A percentile compares a stretch with the other conserved stretches of the same genome.
Evolutionary conservation across 257 asterid genomes (phyloP).

Genomic region (Catharanthus roseus): DNA sequence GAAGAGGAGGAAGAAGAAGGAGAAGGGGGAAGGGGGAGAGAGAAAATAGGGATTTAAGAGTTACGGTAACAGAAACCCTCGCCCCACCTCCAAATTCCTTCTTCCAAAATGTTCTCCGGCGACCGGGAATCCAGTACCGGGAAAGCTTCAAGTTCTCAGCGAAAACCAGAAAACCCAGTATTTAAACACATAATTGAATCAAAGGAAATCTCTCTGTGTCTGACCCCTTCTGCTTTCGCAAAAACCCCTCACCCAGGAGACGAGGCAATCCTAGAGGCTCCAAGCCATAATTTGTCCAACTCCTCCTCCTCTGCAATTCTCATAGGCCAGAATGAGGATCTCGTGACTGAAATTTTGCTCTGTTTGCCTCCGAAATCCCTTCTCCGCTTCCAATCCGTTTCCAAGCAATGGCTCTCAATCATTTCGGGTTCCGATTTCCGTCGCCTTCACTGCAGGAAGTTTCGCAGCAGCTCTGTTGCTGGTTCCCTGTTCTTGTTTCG

Average conservation of each 20-base stretch:
- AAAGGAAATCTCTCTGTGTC: not conserved
- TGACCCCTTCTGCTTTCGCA: not conserved
- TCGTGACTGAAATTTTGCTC: conserved; percentile 14
- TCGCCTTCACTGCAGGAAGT: conserved; percentile 3
- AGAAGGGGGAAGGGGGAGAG: too few relatives aligned
- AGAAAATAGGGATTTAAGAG: too few relatives aligned
- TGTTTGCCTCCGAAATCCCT: conserved; percentile 15
- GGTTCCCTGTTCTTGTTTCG: not conserved
- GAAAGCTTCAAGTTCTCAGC: not conserved
- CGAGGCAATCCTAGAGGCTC: not conserved
- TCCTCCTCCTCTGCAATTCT: not conserved
- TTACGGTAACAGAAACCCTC: too few relatives aligned
- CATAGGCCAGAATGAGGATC: conserved; percentile 1
- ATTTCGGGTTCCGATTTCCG: conserved; percentile 9
- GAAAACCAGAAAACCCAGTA: not conserved
- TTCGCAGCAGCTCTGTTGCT: not conserved
- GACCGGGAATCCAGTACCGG: not conserved
- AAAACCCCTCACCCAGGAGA: not conserved
- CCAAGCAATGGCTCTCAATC: conserved; percentile 4
- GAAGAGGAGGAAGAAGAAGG: too few relatives aligned
- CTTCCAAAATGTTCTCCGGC: not conserved
- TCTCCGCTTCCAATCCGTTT: too few relatives aligned
- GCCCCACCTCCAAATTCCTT: too few relatives aligned
- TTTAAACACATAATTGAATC: not conserved
- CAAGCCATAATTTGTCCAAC: not conserved